Percentiles rank a stretch among this genome's conserved stretches.
Conservation (phyloP, 352 stramenopile genomes). For the Pythium scleroteichum region DNA sequence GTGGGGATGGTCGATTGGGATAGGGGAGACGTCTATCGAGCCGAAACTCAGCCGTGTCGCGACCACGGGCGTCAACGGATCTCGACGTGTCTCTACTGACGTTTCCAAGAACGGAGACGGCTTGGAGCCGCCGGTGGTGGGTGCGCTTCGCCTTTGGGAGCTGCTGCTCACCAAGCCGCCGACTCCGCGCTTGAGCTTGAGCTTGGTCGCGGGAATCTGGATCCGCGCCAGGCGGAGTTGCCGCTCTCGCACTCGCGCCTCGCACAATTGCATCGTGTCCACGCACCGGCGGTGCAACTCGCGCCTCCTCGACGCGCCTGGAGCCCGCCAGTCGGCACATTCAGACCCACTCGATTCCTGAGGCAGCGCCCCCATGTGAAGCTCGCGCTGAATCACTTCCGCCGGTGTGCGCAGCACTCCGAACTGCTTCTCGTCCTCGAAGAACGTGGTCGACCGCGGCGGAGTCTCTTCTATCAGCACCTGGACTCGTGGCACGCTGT, state of each 20-base stretch:
- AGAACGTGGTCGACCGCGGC: constrained; percentile 33
- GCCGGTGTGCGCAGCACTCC: constrained; percentile 44
- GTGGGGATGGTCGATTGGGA: constrained; percentile 27
- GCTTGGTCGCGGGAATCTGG: constrained; percentile 26
- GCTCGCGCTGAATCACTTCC: constrained; percentile 25
- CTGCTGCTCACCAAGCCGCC: not conserved
- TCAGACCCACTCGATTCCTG: not conserved
- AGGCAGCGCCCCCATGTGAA: not conserved
- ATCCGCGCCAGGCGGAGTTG: constrained; percentile 43
- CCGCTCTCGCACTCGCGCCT: constrained; percentile 40
- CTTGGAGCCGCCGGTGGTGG: not conserved
- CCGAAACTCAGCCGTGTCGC: constrained; percentile 21
- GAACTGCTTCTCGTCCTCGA: constrained; percentile 55
- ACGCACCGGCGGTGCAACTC: constrained; percentile 46
- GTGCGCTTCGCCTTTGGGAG: not conserved
- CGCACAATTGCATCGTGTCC: constrained; percentile 42
- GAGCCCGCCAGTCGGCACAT: constrained; percentile 4
- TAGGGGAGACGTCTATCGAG: constrained; percentile 51
- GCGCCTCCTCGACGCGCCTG: constrained; percentile 10
- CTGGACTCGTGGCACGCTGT: not conserved
- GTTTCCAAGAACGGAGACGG: not conserved
- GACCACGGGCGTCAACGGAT: constrained; percentile 22
- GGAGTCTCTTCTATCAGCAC: constrained; percentile 10
- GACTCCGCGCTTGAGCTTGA: constrained; percentile 21
- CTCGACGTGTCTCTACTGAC: not conserved